Conservation (phyloP, 371 early-diverging fungal genomes). For the Apophysomyces elegans region DNA sequence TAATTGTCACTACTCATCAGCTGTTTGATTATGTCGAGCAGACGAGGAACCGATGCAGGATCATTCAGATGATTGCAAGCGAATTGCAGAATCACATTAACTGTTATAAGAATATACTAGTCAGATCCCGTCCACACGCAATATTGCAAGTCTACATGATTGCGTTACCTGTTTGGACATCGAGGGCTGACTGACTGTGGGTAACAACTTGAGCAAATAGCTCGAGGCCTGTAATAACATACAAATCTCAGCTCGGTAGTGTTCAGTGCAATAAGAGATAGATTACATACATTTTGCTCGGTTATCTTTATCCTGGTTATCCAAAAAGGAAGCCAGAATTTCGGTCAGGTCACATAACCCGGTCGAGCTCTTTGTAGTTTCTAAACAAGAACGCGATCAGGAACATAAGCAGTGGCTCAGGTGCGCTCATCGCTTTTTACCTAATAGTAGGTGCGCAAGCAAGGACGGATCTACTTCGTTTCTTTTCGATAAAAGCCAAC, state of each 20-base stretch:
- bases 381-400: slow-evolving; percentile 11
- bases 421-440: slow-evolving; percentile 17
- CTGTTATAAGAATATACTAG: neutral
- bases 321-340: slow-evolving; percentile 20
- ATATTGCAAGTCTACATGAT: neutral
- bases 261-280: neutral
- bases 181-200: slow-evolving; percentile 30
- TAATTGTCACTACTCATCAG: slow-evolving; percentile 9
- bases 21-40: neutral
- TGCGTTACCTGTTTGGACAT: slow-evolving; percentile 26
- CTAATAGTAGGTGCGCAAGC: slow-evolving; percentile 33
- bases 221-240: slow-evolving; percentile 26
- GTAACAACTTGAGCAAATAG: slow-evolving; percentile 33
- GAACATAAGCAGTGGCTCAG: neutral
- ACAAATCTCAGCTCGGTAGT: neutral
- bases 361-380: slow-evolving; percentile 25
- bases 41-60: slow-evolving; percentile 5
- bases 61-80: slow-evolving; percentile 14
- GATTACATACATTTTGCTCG: slow-evolving; percentile 15
- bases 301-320: slow-evolving; percentile 24
- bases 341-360: slow-evolving; percentile 20
- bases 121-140: neutral
- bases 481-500: slow-evolving; percentile 36
- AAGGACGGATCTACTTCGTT: slow-evolving; percentile 36
- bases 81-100: slow-evolving; percentile 16